Conservation (phyloP, 805 yeast species). For the Saccharomyces paradoxus region DNA sequence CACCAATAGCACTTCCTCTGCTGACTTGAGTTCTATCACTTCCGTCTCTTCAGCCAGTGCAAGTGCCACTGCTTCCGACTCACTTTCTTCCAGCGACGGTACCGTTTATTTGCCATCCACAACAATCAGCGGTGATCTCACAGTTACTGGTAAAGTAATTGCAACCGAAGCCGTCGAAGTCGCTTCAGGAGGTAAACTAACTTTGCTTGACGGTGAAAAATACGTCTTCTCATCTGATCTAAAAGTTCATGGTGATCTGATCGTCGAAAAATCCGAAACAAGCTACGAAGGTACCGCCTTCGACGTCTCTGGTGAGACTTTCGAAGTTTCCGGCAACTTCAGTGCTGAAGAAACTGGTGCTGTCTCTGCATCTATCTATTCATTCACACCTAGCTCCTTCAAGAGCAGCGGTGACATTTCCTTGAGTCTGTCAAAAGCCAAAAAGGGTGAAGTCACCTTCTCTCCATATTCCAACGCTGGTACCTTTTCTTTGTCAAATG, state of each 20-base stretch:
- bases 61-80: not conserved
- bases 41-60: not conserved
- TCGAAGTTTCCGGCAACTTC: not conserved
- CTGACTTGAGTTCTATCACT: not conserved
- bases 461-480: constrained; percentile 1
- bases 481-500: constrained; percentile 1
- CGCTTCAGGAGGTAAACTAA: not conserved
- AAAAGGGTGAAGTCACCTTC: not conserved
- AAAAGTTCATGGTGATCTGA: not conserved
- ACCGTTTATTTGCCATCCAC: not conserved
- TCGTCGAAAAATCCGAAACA: not conserved
- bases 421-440: constrained; percentile 1
- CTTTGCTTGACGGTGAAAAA: not conserved
- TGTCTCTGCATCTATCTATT: not conserved
- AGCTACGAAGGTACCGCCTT: constrained; percentile 1
- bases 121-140: not conserved
- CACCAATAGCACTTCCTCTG: not conserved
- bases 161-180: constrained; percentile 2
- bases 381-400: constrained; percentile 1
- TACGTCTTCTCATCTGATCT: not conserved
- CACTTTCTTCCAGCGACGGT: not conserved
- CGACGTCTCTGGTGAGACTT: not conserved
- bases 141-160: constrained; percentile 2
- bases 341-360: constrained; percentile 1
- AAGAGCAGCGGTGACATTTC: constrained; percentile 1